A percentile compares a stretch with the other conserved stretches of the same genome.
These are phyloP conservation scores for Kazachstania viticola DNA, from an alignment of 805 yeast species.

Conservation along the genomic window DNA sequence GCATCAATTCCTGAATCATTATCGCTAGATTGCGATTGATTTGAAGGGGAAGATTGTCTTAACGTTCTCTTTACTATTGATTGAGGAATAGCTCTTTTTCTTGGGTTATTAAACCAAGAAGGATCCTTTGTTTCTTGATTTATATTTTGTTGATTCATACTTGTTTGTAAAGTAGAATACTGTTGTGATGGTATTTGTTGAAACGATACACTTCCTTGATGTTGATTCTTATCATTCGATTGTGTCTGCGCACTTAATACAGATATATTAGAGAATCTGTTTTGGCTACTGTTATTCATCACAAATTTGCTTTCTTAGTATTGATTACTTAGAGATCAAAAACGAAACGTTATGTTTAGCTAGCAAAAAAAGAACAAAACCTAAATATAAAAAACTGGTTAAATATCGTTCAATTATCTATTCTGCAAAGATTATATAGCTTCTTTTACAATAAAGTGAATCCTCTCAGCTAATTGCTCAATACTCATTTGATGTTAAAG, in stretches of 20 bases:
- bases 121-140: conserved; percentile 14
- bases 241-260: neutral
- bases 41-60: conserved; percentile 4
- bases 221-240: conserved; percentile 1
- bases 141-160: conserved; percentile 2
- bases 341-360: no score
- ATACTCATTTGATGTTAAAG: no score
- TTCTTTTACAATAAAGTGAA: no score
- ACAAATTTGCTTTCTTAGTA: no score
- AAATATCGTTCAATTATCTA: no score
- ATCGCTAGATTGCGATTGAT: neutral
- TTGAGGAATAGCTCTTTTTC: conserved; percentile 38
- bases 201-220: neutral
- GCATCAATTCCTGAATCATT: conserved; percentile 1
- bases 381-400: no score
- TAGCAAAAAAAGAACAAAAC: no score
- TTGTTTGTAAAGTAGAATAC: neutral
- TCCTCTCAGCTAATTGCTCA: no score
- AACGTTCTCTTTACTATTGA: conserved; percentile 32
- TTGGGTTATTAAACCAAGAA: conserved; percentile 33
- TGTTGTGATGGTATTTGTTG: conserved; percentile 1
- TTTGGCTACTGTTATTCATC: conserved; percentile 12
- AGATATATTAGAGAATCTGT: neutral
- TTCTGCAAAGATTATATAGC: no score
- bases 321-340: no score